Base-by-base conservation (phyloP, 140 eudicot species). In the Anethum foeniculum region DNA sequence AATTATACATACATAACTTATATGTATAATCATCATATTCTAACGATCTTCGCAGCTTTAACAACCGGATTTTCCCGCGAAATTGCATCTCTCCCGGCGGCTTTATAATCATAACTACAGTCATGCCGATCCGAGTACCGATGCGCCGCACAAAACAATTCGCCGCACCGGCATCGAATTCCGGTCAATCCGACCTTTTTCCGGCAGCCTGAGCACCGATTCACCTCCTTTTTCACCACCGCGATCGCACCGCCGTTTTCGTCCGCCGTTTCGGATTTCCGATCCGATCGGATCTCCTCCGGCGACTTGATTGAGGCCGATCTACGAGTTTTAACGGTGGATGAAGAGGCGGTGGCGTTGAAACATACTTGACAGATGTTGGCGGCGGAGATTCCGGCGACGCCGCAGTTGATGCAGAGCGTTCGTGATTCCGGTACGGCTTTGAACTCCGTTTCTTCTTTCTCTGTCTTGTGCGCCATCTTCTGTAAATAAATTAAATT, bases 71-170 rank as follows among this genome's bases (percentile, higher is more conserved):
- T 92, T 65, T 92, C 97, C 88, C 96, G 89, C 44, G 88, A 90
- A 79, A 92, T 92, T 83, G 88, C 90, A 74, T 92, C 93, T 5
- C 97, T 88, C 1, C 96, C 97, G 28, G 89, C 92, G 16, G 91
- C 47, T 60, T 89, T 90, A 80, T 92, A 92, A 78, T 92, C 97
- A 78, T 85, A 92, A 81, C 87, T 89, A 82, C 97, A 92, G 48
- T 92, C 96, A 80, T 92, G 97, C 3, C 97, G 97, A 51, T 92
- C 97, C 43, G 97, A 92, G 86, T 92, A 92, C n/a, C 97, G 85
- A 75, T 92, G 97, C 21, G 87, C 93, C 7, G 89, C 82, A 77
- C 97, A 92, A 84, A 90, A 92, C 46, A 92, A 79, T 64, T 92
- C 97, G 23, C 97, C 97, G 81, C 97, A 92, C 30, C 97, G 97